phyloP scores from a whole-genome alignment of 768 basidiomycete species.

The Boletellus ananiceps region DNA sequence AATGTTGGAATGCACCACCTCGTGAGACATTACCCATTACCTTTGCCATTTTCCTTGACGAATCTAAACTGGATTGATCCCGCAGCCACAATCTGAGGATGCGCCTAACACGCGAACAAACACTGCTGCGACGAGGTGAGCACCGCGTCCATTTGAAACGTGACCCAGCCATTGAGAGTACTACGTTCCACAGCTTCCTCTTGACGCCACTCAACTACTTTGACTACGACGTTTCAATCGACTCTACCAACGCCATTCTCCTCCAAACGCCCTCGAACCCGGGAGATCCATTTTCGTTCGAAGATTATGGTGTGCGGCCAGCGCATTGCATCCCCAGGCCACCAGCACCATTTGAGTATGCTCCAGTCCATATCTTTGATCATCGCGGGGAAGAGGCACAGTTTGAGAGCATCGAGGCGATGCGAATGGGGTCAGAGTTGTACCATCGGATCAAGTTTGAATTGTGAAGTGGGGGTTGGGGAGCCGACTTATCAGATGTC shows the following conservation, averaged over 20 bases:
- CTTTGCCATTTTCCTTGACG: background rate
- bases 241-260: conserved; percentile 49
- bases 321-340: conserved; percentile 37
- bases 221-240: conserved; percentile 58
- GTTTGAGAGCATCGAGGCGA: conserved; percentile 33
- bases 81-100: conserved; percentile 59
- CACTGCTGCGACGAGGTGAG: conserved; percentile 49
- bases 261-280: conserved; percentile 37
- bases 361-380: conserved; percentile 32
- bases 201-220: conserved; percentile 63
- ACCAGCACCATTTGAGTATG: conserved; percentile 38
- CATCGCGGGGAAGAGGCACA: conserved; percentile 29
- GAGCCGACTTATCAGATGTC: too few relatives aligned
- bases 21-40: conserved; percentile 22
- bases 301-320: conserved; percentile 51
- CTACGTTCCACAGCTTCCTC: conserved; percentile 39
- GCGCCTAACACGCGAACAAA: conserved; percentile 58
- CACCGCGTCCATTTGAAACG: background rate
- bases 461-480: conserved; percentile 5
- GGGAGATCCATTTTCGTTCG: conserved; percentile 38
- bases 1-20: conserved; percentile 67
- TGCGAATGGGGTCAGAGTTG: conserved; percentile 38
- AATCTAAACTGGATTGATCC: background rate
- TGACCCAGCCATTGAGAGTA: background rate
- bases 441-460: conserved; percentile 38